These are phyloP conservation scores for Trichoderma semiorbis DNA, from an alignment of 2,329 filamentous ascomycete species.

Conservation along the genomic window DNA sequence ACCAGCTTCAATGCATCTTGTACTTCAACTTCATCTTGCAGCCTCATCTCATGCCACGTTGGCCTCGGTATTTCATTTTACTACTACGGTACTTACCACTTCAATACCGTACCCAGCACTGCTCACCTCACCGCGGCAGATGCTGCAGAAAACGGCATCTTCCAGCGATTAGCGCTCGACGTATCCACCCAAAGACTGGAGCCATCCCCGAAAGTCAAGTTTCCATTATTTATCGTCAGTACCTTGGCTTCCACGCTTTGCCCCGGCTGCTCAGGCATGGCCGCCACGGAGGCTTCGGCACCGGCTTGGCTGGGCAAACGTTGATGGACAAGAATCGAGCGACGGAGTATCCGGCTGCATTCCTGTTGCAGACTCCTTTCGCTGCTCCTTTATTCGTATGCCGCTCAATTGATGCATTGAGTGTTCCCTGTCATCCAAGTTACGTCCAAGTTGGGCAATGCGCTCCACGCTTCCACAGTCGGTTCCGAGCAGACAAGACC, in stretches of 20 bases:
- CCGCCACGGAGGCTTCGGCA: slow-evolving; percentile 10
- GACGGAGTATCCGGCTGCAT: background rate
- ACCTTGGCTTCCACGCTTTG: background rate
- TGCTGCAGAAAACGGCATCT: background rate
- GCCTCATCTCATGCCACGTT: background rate
- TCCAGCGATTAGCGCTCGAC: background rate
- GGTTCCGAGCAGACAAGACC: background rate
- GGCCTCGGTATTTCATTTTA: background rate
- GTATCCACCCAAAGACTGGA: background rate
- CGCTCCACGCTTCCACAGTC: background rate
- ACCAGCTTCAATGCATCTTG: background rate
- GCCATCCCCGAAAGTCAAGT: background rate
- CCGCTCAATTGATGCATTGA: background rate
- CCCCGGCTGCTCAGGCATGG: background rate
- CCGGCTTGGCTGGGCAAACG: background rate
- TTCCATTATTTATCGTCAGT: background rate
- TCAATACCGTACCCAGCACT: background rate
- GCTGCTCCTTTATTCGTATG: background rate
- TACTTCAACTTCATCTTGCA: background rate
- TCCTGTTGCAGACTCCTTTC: background rate
- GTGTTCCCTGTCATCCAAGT: background rate
- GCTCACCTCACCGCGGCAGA: background rate
- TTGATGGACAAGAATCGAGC: background rate
- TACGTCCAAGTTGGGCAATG: background rate
- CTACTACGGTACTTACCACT: background rate